A percentile compares a stretch with the other conserved stretches of the same genome.
phyloP scores from a whole-genome alignment of 2,329 filamentous ascomycete species.

The Aspergillus sojae region DNA sequence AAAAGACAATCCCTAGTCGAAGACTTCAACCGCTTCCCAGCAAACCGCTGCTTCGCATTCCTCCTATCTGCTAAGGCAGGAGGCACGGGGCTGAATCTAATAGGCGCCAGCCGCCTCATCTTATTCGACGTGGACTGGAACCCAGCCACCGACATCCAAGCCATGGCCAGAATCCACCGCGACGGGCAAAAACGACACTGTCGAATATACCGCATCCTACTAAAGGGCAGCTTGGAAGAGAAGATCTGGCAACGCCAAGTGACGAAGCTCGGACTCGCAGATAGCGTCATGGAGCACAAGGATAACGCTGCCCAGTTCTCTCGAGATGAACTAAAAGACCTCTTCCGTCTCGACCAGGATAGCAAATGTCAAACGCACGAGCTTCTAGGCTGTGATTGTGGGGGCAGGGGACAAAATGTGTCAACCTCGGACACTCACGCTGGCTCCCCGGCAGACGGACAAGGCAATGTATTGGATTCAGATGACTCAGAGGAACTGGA shows the following conservation, averaged over 20 bases:
- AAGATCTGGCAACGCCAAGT: constrained; percentile 75
- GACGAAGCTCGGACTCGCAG: constrained; percentile 70
- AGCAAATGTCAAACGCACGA: constrained; percentile 69
- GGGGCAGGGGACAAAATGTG: constrained; percentile 51
- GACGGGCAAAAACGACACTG: constrained; percentile 71
- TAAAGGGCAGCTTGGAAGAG: constrained; percentile 70
- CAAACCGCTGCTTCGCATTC: constrained; percentile 66
- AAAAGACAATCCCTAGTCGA: constrained; percentile 71
- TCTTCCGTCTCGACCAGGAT: constrained; percentile 67
- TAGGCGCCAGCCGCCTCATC: constrained; percentile 69
- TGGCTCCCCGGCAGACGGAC: constrained; percentile 1
- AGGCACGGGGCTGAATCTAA: constrained; percentile 70
- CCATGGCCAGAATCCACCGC: constrained; percentile 74
- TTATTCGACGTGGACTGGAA: constrained; percentile 79
- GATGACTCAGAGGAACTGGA: constrained; percentile 19
- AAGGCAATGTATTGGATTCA: constrained; percentile 7
- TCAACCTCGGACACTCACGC: neutral
- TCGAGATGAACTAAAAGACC: constrained; percentile 64
- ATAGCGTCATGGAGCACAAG: constrained; percentile 71
- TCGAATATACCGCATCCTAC: constrained; percentile 69
- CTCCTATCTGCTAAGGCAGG: constrained; percentile 73
- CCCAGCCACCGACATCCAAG: constrained; percentile 71
- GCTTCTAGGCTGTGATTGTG: constrained; percentile 65
- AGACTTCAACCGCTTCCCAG: constrained; percentile 65
- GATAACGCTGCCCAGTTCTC: constrained; percentile 63